These are phyloP conservation scores for Daldinia grandis DNA, from an alignment of 495 filamentous ascomycete species.

Conservation along the genomic window DNA sequence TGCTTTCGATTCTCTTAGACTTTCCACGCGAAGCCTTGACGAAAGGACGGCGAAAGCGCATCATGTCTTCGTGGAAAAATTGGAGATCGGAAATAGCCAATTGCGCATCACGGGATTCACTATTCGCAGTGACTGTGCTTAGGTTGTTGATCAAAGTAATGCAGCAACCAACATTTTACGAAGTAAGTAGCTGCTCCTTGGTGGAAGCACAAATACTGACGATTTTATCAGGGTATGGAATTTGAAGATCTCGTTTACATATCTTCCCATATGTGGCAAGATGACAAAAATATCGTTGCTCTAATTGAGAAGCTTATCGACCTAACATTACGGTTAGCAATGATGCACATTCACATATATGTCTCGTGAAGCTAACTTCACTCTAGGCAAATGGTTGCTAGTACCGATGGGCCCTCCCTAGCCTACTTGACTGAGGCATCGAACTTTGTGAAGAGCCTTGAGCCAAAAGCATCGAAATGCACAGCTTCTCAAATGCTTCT, in stretches of 20 bases:
- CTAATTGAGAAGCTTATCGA: constrained; percentile 40
- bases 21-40: constrained; percentile 40
- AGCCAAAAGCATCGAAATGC: background rate
- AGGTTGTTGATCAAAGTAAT: constrained; percentile 58
- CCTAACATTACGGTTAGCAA: constrained; percentile 38
- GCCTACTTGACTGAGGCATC: constrained; percentile 35
- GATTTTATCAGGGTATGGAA: constrained; percentile 44
- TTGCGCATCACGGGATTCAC: constrained; percentile 25
- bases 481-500: constrained; percentile 36
- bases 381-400: constrained; percentile 41
- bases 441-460: constrained; percentile 30
- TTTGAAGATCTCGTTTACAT: constrained; percentile 48
- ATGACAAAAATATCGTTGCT: constrained; percentile 12
- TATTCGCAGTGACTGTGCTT: constrained; percentile 45
- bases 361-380: constrained; percentile 9
- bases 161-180: constrained; percentile 58
- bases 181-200: constrained; percentile 42
- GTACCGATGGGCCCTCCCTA: constrained; percentile 23
- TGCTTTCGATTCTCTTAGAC: constrained; percentile 30
- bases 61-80: constrained; percentile 49
- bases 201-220: constrained; percentile 21
- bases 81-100: constrained; percentile 30
- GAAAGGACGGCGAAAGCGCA: constrained; percentile 49
- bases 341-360: background rate
- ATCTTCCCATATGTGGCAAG: constrained; percentile 32